These are phyloP conservation scores for Pseudocercospora cruenta DNA, from an alignment of 2,329 filamentous ascomycete species.

Conservation along the genomic window DNA sequence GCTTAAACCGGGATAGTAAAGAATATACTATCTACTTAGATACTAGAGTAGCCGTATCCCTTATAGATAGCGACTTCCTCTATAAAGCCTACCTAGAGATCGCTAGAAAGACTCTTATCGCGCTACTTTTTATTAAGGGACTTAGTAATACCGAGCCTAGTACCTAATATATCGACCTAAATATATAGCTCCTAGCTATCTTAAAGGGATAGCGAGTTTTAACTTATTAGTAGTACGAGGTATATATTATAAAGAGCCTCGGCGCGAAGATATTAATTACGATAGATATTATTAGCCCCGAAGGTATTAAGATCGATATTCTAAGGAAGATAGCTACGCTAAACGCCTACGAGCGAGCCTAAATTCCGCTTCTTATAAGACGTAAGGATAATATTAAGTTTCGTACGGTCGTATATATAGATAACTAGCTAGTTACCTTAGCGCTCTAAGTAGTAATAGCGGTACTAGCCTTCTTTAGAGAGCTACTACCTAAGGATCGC, in stretches of 20 bases:
- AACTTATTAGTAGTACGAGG: background rate
- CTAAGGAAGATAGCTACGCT: background rate
- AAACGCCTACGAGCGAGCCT: background rate
- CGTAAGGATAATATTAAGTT: background rate
- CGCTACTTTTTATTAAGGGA: background rate
- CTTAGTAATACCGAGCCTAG: background rate
- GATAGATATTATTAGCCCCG: background rate
- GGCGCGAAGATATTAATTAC: background rate
- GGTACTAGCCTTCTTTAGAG: background rate
- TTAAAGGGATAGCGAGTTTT: background rate
- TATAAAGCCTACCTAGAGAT: background rate
- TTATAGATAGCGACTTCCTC: background rate
- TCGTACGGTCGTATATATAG: background rate
- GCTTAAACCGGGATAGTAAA: background rate
- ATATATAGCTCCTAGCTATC: background rate
- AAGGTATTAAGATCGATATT: background rate
- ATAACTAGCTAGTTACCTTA: background rate
- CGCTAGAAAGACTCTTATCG: background rate
- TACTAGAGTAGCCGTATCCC: background rate
- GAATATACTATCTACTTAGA: background rate
- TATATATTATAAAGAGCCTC: background rate
- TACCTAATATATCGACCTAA: background rate
- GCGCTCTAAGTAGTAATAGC: background rate
- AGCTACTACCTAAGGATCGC: background rate
- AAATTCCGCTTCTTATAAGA: background rate